A percentile compares a stretch with the other conserved stretches of the same genome.
Evolutionary conservation across 75 land plant species (phyloP).

Genomic region (Selaginella tamariscina): DNA sequence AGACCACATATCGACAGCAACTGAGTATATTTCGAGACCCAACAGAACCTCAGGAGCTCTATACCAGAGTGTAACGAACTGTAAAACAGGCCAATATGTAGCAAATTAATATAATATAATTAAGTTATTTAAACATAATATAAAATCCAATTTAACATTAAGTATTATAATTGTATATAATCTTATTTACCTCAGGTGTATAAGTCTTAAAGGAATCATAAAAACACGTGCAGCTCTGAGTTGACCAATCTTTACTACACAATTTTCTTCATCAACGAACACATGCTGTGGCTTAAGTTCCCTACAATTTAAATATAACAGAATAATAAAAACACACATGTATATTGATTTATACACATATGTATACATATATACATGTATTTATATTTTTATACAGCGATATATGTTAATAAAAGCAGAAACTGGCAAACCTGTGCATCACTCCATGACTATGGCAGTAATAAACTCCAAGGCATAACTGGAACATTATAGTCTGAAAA

Average conservation of each 20-base stretch:
- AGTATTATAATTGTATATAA: background rate
- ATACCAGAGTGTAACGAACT: background rate
- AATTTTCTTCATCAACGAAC: background rate
- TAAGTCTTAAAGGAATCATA: background rate
- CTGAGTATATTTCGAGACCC: background rate
- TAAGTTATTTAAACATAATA: too few relatives aligned
- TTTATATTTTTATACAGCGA: too few relatives aligned
- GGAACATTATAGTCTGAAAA: background rate
- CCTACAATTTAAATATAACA: background rate
- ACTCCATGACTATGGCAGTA: background rate
- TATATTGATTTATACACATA: too few relatives aligned
- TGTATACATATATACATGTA: too few relatives aligned
- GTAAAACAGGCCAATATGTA: too few relatives aligned
- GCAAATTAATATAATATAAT: too few relatives aligned
- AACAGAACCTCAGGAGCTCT: background rate
- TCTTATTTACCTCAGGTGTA: background rate
- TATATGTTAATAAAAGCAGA: too few relatives aligned
- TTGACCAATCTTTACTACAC: background rate
- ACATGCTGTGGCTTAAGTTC: background rate
- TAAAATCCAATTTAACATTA: background rate
- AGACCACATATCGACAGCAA: background rate
- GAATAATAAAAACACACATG: background rate
- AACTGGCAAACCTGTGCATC: background rate
- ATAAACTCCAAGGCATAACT: background rate
- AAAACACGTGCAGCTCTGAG: background rate